phyloP scores from a whole-genome alignment of 495 filamentous ascomycete species.

The Aspergillus coremiiformis region DNA sequence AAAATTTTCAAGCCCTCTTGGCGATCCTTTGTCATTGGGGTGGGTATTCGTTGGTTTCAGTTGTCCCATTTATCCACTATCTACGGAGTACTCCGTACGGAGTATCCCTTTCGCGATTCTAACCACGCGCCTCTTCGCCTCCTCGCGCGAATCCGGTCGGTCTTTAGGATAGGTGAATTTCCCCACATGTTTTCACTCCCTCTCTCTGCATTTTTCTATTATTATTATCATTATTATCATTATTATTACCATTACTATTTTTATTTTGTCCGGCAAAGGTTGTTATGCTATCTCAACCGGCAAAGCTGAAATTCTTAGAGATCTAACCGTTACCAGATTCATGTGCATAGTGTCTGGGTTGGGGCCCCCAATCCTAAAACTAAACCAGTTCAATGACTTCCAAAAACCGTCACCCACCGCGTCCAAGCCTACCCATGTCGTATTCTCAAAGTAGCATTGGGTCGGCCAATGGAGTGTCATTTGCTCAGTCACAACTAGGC shows the following conservation, averaged over 20 bases:
- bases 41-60: not conserved
- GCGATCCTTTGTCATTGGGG: not conserved
- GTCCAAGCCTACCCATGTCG: conserved; percentile 36
- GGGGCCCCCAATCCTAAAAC: not conserved
- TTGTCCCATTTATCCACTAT: too few relatives aligned
- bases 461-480: conserved; percentile 33
- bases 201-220: conserved; percentile 4
- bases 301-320: not conserved
- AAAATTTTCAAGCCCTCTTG: not conserved
- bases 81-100: too few relatives aligned
- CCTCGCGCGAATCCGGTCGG: conserved; percentile 21
- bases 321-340: not conserved
- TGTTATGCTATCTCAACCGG: conserved; percentile 6
- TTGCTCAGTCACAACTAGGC: conserved; percentile 40
- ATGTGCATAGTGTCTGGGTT: conserved; percentile 11
- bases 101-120: conserved; percentile 21
- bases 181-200: conserved; percentile 17
- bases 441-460: conserved; percentile 40
- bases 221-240: too few relatives aligned
- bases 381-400: conserved; percentile 34
- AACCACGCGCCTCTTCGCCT: conserved; percentile 37
- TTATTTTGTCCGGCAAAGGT: not conserved
- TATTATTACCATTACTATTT: too few relatives aligned
- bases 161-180: conserved; percentile 22
- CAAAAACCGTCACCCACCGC: conserved; percentile 32